Conservation (phyloP, 345 rosid species). For the Rhodomyrtus tomentosa region DNA sequence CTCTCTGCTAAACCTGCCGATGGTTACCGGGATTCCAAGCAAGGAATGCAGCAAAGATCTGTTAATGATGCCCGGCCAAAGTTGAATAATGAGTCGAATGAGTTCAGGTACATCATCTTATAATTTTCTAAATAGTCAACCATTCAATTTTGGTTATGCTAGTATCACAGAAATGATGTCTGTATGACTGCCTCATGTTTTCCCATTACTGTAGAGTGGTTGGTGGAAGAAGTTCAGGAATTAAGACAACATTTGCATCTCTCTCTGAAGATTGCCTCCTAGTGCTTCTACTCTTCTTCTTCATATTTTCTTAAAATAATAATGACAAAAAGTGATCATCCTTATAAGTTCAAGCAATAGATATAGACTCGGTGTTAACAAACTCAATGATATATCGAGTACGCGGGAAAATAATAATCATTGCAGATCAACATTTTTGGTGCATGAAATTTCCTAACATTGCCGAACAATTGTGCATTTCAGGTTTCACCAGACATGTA, state of each 20-base stretch:
- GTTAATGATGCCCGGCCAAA: conserved; percentile 45
- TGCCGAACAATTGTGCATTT: not conserved
- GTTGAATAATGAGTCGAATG: conserved; percentile 63
- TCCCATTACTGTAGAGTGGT: not conserved
- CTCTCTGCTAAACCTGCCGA: conserved; percentile 44
- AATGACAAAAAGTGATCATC: not conserved
- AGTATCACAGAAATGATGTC: not conserved
- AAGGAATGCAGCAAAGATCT: conserved; percentile 53
- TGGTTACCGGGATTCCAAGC: conserved; percentile 68
- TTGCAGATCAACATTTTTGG: not conserved
- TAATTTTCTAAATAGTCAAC: not conserved
- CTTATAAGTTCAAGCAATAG: not conserved
- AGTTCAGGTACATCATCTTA: conserved; percentile 42
- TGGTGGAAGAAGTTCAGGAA: not conserved
- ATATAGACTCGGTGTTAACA: not conserved
- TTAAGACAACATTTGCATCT: not conserved
- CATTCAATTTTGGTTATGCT: not conserved
- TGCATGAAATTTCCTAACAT: not conserved
- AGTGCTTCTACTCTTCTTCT: not conserved
- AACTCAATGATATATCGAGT: not conserved
- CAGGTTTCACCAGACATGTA: not conserved
- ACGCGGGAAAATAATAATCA: not conserved
- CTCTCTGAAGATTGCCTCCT: not conserved
- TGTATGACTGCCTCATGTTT: not conserved
- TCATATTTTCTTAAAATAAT: not conserved